Base-by-base conservation (phyloP, 805 yeast genomes). In the Saccharomycopsis capsularis region DNA sequence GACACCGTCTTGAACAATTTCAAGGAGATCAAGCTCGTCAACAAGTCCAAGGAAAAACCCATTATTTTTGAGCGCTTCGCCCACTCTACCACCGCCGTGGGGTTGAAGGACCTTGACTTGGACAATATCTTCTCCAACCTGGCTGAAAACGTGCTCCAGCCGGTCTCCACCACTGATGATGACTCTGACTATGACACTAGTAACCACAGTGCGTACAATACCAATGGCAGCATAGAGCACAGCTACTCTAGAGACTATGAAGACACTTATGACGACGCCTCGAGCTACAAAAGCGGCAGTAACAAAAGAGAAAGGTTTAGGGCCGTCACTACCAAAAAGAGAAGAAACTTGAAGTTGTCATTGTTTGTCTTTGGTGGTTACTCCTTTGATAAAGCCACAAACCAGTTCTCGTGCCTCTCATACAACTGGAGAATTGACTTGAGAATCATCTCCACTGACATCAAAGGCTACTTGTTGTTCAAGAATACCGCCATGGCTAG, bases 1-100 rank as follows among this genome's bases (percentile, higher is more conserved):
- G 88, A 85, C 62, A 64, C 68, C 0, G 55, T 66, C 64, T 69
- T 43, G 68, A 62, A 22, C 84, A 81, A 58, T 63, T 71, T 19
- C 74, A 74, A 55, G 18, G 52, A 16, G 38, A 41, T 18, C 27
- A 50, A 13, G 3, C 27, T 51, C 13, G 34, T 36, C 21, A 18
- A 36, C 2, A 32, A 39, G 16, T n/a, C 29, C 13, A 22, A 18
- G 18, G 21, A 35, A 7, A 15, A 23, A 13, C 46, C 49, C 6
- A 42, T 41, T 3, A 44, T 22, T 7, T 37, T 52, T n/a, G 46
- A 34, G n/a, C 27, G 53, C 23, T 52, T 52, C 44, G 55, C 47
- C 3, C 55, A 52, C 29, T 22, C 47, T 13, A 41, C 42, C 13
- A n/a, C 24, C 5, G 37, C 44, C n/a, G 6, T 34, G 19, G 38